These are phyloP conservation scores for Crithidia bombi DNA, from an alignment of 208 protist genomes.

Conservation along the genomic window DNA sequence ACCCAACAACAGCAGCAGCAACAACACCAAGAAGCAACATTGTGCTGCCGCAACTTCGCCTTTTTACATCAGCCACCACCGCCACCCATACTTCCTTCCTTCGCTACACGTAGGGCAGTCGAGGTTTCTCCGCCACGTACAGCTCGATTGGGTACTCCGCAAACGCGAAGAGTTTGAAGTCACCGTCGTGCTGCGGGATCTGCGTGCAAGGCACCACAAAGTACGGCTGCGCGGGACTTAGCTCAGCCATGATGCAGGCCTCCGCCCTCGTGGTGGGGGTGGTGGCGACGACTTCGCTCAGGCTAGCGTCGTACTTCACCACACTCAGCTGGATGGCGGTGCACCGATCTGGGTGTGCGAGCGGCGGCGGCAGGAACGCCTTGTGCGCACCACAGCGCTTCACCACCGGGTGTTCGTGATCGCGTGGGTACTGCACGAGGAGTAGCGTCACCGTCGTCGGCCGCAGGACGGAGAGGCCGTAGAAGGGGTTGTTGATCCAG, in stretches of 20 bases:
- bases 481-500: conserved; percentile 93
- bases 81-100: background rate
- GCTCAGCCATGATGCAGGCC: conserved; percentile 49
- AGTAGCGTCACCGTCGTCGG: conserved; percentile 73
- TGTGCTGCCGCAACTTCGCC: no score
- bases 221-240: conserved; percentile 60
- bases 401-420: conserved; percentile 71
- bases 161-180: conserved; percentile 89
- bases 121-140: conserved; percentile 54
- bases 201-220: conserved; percentile 84
- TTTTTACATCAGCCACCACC: no score
- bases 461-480: conserved; percentile 64
- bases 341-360: conserved; percentile 64
- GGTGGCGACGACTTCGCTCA: conserved; percentile 56
- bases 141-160: conserved; percentile 74
- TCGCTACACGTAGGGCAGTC: conserved; percentile 62
- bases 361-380: conserved; percentile 66
- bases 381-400: conserved; percentile 69
- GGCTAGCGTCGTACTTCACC: conserved; percentile 58
- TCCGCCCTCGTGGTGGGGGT: conserved; percentile 52
- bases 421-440: conserved; percentile 82
- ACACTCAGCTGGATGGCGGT: conserved; percentile 84
- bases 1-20: background rate
- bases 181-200: conserved; percentile 70
- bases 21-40: background rate